Percentiles rank a stretch among this genome's conserved stretches.
Evolutionary conservation across 352 stramenopile genomes (phyloP).

Genomic region (Globisporangium carolinianum): DNA sequence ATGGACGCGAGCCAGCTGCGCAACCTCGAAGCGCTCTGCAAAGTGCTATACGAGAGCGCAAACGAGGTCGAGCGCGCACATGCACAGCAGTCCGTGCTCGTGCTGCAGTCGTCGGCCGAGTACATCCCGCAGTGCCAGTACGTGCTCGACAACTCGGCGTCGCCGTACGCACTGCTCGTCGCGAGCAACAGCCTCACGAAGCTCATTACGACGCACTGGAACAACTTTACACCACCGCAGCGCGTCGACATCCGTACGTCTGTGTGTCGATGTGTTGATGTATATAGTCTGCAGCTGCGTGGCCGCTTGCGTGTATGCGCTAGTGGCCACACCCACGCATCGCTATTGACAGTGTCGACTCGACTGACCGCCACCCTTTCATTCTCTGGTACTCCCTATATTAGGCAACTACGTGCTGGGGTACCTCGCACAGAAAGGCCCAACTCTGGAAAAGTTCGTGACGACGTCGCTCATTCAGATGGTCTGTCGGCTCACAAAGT

Average conservation of each 20-base stretch:
- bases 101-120: conserved; percentile 89
- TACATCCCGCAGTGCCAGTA: conserved; percentile 99
- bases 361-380: background rate
- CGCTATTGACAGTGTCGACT: background rate
- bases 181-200: conserved; percentile 95
- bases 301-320: background rate
- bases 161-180: conserved; percentile 94
- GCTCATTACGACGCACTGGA: conserved; percentile 97
- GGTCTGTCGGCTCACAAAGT: conserved; percentile 97
- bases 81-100: conserved; percentile 78
- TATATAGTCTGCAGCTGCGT: background rate
- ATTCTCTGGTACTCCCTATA: background rate
- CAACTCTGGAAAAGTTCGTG: conserved; percentile 93
- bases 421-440: conserved; percentile 95
- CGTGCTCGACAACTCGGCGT: conserved; percentile 95
- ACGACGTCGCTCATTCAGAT: conserved; percentile 95
- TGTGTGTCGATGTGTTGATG: background rate
- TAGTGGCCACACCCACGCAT: background rate
- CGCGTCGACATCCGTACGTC: conserved; percentile 90
- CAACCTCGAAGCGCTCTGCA: conserved; percentile 77
- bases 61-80: conserved; percentile 67
- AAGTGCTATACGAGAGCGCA: conserved; percentile 66
- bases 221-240: conserved; percentile 80
- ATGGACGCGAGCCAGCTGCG: conserved; percentile 79
- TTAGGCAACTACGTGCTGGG: conserved; percentile 95